Conservation (phyloP, 2,329 filamentous ascomycete genomes). For the Fusarium kyushuense region DNA sequence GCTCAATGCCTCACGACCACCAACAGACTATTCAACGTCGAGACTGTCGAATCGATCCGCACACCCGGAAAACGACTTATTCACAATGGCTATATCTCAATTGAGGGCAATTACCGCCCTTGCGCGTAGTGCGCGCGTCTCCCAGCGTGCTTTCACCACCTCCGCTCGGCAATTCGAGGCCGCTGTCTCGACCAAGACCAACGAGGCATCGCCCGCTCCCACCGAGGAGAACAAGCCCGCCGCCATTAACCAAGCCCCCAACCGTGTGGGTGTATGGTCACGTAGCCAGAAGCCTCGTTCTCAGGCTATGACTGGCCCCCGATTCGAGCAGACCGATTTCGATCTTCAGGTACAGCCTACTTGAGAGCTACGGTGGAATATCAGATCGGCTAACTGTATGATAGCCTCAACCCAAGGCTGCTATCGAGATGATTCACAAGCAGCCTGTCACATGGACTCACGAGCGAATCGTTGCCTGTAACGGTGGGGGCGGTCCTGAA, state of each 20-base stretch:
- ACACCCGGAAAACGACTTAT: slow-evolving; percentile 45
- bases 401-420: slow-evolving; percentile 88
- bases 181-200: slow-evolving; percentile 55
- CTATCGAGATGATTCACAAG: slow-evolving; percentile 96
- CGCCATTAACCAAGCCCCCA: slow-evolving; percentile 83
- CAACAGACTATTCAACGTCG: slow-evolving; percentile 37
- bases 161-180: slow-evolving; percentile 63
- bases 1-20: slow-evolving; percentile 45
- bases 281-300: slow-evolving; percentile 84
- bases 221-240: slow-evolving; percentile 58
- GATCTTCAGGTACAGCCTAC: slow-evolving; percentile 78
- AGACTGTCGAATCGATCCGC: slow-evolving; percentile 45
- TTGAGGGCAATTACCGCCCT: slow-evolving; percentile 60
- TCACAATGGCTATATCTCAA: slow-evolving; percentile 59
- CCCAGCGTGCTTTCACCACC: slow-evolving; percentile 62
- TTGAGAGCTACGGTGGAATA: slow-evolving; percentile 10
- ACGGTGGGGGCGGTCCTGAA: slow-evolving; percentile 89
- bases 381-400: slow-evolving; percentile 38
- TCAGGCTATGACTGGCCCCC: slow-evolving; percentile 89
- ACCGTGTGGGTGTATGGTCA: slow-evolving; percentile 85
- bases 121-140: slow-evolving; percentile 58
- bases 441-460: slow-evolving; percentile 95
- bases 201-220: slow-evolving; percentile 58
- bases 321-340: slow-evolving; percentile 98
- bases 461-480: slow-evolving; percentile 83